phyloP scores from a whole-genome alignment of 306 rosid species.

The Biancaea sappan region DNA sequence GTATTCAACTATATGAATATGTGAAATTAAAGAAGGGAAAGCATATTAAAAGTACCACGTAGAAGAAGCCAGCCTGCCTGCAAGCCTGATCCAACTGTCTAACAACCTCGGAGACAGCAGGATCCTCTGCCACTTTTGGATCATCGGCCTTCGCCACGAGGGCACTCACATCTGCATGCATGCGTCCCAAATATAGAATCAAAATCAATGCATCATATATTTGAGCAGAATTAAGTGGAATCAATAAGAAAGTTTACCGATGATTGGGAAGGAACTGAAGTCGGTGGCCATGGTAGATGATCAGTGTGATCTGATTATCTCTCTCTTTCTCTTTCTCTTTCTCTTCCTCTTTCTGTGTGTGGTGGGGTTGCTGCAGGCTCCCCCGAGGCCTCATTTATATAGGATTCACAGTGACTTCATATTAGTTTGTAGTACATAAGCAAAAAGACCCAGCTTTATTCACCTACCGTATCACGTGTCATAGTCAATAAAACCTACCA shows the following conservation, averaged over 20 bases:
- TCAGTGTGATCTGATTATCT: too few relatives aligned
- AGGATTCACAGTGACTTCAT: too few relatives aligned
- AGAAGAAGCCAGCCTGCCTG: conserved; percentile 86
- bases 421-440: too few relatives aligned
- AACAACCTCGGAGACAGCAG: conserved; percentile 63
- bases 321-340: background rate
- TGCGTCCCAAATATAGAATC: conserved; percentile 39
- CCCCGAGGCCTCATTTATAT: too few relatives aligned
- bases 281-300: conserved; percentile 60
- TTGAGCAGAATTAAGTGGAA: too few relatives aligned
- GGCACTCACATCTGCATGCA: conserved; percentile 73
- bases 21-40: background rate
- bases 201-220: too few relatives aligned
- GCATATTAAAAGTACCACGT: conserved; percentile 73
- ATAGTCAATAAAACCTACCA: too few relatives aligned
- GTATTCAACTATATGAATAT: background rate
- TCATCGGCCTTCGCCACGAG: conserved; percentile 71
- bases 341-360: too few relatives aligned
- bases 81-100: conserved; percentile 83
- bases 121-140: conserved; percentile 67
- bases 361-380: too few relatives aligned
- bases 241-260: conserved; percentile 62
- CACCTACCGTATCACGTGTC: too few relatives aligned
- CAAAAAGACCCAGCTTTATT: too few relatives aligned
- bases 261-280: conserved; percentile 75